These are phyloP conservation scores for Tolypocladium nubicola DNA, from an alignment of 2,329 filamentous ascomycete genomes.

Conservation along the genomic window DNA sequence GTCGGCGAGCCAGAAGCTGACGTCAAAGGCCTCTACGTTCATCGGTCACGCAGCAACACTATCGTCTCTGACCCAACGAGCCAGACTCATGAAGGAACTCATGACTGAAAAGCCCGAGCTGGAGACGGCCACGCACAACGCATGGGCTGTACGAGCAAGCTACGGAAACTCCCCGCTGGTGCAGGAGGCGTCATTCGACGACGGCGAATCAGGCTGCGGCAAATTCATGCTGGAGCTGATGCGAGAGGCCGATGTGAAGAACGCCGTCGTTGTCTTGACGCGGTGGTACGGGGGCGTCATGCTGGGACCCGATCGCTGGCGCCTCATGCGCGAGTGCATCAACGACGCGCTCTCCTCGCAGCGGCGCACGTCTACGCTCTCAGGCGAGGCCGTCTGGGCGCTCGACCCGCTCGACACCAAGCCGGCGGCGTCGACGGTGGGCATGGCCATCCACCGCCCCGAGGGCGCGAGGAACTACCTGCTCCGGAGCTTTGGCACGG, in stretches of 20 bases:
- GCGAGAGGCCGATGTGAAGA: conserved; percentile 36
- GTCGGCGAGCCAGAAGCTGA: conserved; percentile 40
- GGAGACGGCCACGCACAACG: conserved; percentile 47
- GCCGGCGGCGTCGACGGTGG: conserved; percentile 26
- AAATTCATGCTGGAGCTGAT: conserved; percentile 44
- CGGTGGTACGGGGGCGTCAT: conserved; percentile 53
- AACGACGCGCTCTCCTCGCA: conserved; percentile 42
- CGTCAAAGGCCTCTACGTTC: conserved; percentile 45
- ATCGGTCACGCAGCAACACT: conserved; percentile 37
- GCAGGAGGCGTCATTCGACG: conserved; percentile 44
- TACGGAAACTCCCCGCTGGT: conserved; percentile 26
- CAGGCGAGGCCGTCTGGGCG: conserved; percentile 49
- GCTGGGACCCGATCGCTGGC: conserved; percentile 51
- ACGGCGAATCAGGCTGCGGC: conserved; percentile 51
- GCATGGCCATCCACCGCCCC: conserved; percentile 64
- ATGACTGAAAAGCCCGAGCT: conserved; percentile 37
- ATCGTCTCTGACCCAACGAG: conserved; percentile 29
- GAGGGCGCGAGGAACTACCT: conserved; percentile 55
- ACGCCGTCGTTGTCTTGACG: conserved; percentile 47
- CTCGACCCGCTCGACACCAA: conserved; percentile 43
- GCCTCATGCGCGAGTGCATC: conserved; percentile 48
- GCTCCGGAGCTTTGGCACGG: conserved; percentile 46
- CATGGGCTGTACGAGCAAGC: conserved; percentile 34
- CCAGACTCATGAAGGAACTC: conserved; percentile 33
- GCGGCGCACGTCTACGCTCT: conserved; percentile 23